Evolutionary conservation across 257 asterid genomes (phyloP), one percentile per base, ranked within the genome.

Genomic region (Asclepias syriaca): DNA sequence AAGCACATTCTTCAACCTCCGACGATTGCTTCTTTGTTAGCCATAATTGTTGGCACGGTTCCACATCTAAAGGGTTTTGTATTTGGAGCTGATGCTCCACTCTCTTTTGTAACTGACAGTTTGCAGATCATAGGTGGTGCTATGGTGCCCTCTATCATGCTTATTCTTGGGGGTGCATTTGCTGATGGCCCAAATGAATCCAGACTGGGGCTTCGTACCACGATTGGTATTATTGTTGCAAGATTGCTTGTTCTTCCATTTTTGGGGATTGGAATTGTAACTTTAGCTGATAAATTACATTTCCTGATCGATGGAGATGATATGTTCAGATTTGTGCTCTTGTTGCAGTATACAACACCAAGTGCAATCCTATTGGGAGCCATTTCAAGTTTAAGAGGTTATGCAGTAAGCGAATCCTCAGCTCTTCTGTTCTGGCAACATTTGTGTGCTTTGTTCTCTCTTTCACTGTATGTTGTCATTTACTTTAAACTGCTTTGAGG

Each of bases 361-460:
- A 80, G 85, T 43, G 85, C 87, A 21, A 81, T 84, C 75, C 61
- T 81, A 43, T 66, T 84, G 54, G 87, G 87, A 69, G 84, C 87
- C 16, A 81, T 81, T 45, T 77, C 85, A 29, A 81, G 85, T 71
- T 81, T 81, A 69, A 81, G 87, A 75, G 81, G 84, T 12, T 84
- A 84, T 76, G 87, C 82, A 6, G 82, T 81, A 4, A 68, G 84
- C 46, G 88, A 84, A 65, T 81, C 85, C 4, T 84, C 81, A 0
- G 84, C 88, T 0, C 85, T 84, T 54, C 80, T 84, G 60, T 81
- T 84, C 72, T 84, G 87, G 85, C 85, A 78, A 77, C 84, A 81
- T 74, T 60, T 84, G 15, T 54, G 79, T 63, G 85, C 88, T 18
- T 4, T 81, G 7, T 68, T 84, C 59, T 78, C 88, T 10, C 79